Percentiles rank a stretch among this genome's conserved stretches.
These are phyloP conservation scores for Rhizophagus clarus DNA, from an alignment of 192 early-diverging fungal genomes.

Conservation along the genomic window DNA sequence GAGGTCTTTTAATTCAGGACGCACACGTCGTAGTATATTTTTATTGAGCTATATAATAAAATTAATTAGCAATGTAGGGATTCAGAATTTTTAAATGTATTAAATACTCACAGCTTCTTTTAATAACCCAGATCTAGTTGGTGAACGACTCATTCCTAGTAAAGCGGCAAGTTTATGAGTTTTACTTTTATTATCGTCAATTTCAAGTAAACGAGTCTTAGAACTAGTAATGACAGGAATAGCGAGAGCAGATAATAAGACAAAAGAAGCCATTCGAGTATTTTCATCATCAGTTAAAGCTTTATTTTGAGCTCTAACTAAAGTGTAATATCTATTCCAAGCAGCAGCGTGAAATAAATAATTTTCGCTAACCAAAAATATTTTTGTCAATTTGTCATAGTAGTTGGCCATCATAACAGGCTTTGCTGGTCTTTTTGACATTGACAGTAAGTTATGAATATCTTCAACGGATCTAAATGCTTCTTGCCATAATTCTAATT, in stretches of 20 bases:
- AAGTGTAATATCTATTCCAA: constrained; percentile 89
- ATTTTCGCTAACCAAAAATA: constrained; percentile 97
- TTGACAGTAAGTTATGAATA: constrained; percentile 90
- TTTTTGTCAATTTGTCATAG: constrained; percentile 96
- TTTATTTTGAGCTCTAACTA: constrained; percentile 75
- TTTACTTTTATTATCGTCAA: constrained; percentile 80
- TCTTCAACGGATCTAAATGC: constrained; percentile 97
- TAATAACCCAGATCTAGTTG: constrained; percentile 87
- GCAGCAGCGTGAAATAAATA: constrained; percentile 97
- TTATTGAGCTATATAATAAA: constrained; percentile 59
- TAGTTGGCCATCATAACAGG: constrained; percentile 96
- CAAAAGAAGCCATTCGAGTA: constrained; percentile 86
- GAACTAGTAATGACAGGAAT: constrained; percentile 94
- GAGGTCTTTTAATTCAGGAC: constrained; percentile 86
- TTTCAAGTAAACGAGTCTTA: constrained; percentile 73
- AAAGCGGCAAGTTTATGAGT: constrained; percentile 82
- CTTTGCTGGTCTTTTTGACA: constrained; percentile 91
- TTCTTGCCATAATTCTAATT: constrained; percentile 99
- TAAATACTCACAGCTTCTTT: constrained; percentile 67
- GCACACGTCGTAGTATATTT: constrained; percentile 81
- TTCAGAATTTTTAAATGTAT: background rate
- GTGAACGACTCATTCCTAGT: constrained; percentile 80
- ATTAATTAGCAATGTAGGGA: background rate
- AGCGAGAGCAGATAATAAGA: constrained; percentile 91
- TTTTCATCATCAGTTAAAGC: constrained; percentile 85